Conservation (phyloP, 2,329 filamentous ascomycete genomes). For the Penicillium janthinellum region DNA sequence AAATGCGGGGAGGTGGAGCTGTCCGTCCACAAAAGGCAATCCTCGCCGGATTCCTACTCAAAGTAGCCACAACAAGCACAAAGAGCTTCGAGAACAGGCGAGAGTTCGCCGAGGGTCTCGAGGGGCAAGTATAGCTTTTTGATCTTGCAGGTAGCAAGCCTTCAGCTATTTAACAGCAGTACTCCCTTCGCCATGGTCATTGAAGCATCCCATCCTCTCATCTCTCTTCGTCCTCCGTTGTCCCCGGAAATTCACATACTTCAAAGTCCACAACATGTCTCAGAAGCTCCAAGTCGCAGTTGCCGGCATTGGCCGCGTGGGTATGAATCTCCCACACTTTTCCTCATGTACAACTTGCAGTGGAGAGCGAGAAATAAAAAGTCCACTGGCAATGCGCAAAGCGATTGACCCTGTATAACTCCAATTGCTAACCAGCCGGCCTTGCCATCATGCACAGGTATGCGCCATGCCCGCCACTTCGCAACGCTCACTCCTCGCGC, state of each 20-base stretch:
- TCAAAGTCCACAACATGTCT: constrained; percentile 11
- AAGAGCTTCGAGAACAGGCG: neutral
- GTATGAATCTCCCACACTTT: constrained; percentile 9
- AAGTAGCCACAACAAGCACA: neutral
- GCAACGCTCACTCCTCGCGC: constrained; percentile 49
- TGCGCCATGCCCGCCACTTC: constrained; percentile 51
- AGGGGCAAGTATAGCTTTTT: neutral
- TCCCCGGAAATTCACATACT: neutral
- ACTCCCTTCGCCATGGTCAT: neutral
- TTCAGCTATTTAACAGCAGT: neutral
- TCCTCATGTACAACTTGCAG: neutral
- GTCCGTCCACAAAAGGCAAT: constrained; percentile 2
- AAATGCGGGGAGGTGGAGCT: constrained; percentile 9
- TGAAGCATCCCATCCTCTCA: neutral
- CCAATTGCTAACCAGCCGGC: neutral
- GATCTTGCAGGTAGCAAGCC: neutral
- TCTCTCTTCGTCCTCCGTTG: neutral
- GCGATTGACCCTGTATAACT: neutral
- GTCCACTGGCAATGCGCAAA: neutral
- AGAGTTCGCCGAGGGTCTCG: neutral
- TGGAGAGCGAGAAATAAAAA: neutral
- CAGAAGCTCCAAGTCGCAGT: constrained; percentile 23
- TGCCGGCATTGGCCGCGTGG: constrained; percentile 25
- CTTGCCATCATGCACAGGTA: constrained; percentile 26
- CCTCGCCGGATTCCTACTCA: constrained; percentile 11